Evolutionary conservation across 805 yeast species (phyloP).

Genomic region (Kodamaea neixiangensis): DNA sequence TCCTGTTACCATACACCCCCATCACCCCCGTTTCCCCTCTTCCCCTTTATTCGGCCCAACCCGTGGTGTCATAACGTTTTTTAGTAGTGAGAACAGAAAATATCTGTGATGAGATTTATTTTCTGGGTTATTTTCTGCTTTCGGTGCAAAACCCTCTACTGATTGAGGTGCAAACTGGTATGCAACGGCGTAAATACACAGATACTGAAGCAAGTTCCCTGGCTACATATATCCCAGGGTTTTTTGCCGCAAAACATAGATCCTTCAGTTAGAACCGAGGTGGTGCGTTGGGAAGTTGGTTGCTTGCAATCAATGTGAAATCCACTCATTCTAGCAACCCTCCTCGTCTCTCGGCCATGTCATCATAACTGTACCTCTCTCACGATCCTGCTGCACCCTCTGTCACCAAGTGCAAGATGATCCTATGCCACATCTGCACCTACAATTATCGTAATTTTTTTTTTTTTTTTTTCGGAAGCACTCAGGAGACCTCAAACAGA

Average conservation of each 20-base stretch:
- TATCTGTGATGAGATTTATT: neutral
- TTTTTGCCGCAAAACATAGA: slow-evolving; percentile 3
- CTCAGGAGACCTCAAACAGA: neutral
- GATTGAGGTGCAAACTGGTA: neutral
- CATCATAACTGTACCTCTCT: no score
- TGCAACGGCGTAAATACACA: neutral
- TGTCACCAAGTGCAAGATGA: no score
- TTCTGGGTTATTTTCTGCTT: neutral
- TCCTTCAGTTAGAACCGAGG: slow-evolving; percentile 1
- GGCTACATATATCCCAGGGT: slow-evolving; percentile 1
- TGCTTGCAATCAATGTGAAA: no score
- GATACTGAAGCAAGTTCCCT: slow-evolving; percentile 4
- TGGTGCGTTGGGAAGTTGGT: neutral
- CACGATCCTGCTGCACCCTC: no score
- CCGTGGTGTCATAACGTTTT: neutral
- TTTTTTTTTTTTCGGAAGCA: neutral
- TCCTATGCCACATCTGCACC: neutral
- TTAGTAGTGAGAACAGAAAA: neutral
- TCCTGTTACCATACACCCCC: no score
- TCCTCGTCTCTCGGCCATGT: neutral
- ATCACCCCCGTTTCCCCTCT: neutral
- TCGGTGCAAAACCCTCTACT: neutral
- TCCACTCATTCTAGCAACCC: neutral
- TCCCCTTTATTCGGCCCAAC: neutral
- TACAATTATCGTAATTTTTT: no score